Evolutionary conservation across 1,284 basidiomycete species (phyloP), one percentile per base, ranked within the genome.

Genomic region (Puccinia coronata): DNA sequence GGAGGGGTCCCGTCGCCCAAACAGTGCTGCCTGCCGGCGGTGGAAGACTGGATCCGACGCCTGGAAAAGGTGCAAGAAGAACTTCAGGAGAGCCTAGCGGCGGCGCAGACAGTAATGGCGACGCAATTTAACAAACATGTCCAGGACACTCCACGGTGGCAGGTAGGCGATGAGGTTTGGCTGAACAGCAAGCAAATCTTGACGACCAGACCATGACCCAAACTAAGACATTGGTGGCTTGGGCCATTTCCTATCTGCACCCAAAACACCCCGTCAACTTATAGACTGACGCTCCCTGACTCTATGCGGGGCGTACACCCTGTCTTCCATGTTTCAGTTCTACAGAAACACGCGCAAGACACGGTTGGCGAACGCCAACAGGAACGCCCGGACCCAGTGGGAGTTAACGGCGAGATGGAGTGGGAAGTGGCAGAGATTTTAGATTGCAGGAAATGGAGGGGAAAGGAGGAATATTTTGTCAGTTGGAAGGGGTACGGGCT

Each of bases 151-250:
- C 61, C 61, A 1, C 11, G 18, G 4, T 65, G 61, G 61, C 20
- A 65, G 6, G n/a, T 65, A n/a, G 61, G 61, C 8, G 43, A 47
- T 47, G 43, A 47, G n/a, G n/a, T n/a, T n/a, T n/a, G n/a, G n/a
- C n/a, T n/a, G n/a, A n/a, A n/a, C n/a, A n/a, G n/a, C n/a, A 47
- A 47, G 31, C 28, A 70, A 36, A 70, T 70, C 16, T 70, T 47
- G 47, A 70, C 67, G 12, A 39, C 67, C 23, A 36, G 67, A 71
- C 69, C 69, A 14, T 36, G 69, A 23, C 41, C 69, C 47, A 71
- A 51, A 34, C 23, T 71, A 25, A 43, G n/a, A 14, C 41, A 71
- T 31, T 8, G 41, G 8, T 71, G 69, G 69, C 69, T 71, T n/a
- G 69, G 25, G 23, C 69, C 69, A 4, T 71, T 71, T 25, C 41